Evolutionary conservation across 1,284 basidiomycete genomes (phyloP).

Genomic region (Psilocybe mexicana): DNA sequence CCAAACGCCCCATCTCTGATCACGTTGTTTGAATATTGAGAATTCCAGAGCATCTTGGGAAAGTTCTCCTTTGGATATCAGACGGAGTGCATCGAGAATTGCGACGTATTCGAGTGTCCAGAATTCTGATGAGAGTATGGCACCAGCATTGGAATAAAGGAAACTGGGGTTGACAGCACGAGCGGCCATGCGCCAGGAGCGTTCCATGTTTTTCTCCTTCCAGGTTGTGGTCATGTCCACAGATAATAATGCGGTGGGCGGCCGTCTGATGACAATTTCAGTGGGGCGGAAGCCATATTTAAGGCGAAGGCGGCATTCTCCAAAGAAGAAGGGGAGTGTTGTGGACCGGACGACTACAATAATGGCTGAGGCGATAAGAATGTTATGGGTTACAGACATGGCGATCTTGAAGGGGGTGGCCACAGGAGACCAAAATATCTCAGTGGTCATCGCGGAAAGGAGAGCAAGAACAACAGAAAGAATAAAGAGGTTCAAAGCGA

Average conservation of each 20-base stretch:
- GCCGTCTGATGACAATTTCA: constrained; percentile 31
- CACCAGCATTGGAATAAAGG: constrained; percentile 27
- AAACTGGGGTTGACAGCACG: constrained; percentile 28
- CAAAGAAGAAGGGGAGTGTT: constrained; percentile 31
- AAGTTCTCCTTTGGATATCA: constrained; percentile 24
- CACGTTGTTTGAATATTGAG: constrained; percentile 26
- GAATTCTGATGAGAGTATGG: constrained; percentile 30
- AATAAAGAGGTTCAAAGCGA: constrained; percentile 28
- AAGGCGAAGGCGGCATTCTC: constrained; percentile 32
- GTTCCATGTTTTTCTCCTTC: constrained; percentile 19
- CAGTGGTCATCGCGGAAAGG: constrained; percentile 17
- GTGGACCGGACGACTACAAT: constrained; percentile 29
- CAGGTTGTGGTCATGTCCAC: constrained; percentile 1
- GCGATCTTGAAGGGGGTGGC: constrained; percentile 21
- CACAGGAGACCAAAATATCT: constrained; percentile 20
- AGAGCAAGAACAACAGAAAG: constrained; percentile 22
- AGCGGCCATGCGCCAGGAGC: constrained; percentile 25
- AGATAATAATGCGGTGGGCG: constrained; percentile 15
- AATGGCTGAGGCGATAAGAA: constrained; percentile 27
- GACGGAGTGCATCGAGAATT: constrained; percentile 27
- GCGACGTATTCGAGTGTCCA: constrained; percentile 30
- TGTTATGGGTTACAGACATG: constrained; percentile 26
- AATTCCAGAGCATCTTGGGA: constrained; percentile 30
- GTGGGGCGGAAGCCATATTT: constrained; percentile 30
- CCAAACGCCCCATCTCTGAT: constrained; percentile 28